Base-by-base conservation (phyloP, 1,284 basidiomycete genomes). In the Grifola frondosa region DNA sequence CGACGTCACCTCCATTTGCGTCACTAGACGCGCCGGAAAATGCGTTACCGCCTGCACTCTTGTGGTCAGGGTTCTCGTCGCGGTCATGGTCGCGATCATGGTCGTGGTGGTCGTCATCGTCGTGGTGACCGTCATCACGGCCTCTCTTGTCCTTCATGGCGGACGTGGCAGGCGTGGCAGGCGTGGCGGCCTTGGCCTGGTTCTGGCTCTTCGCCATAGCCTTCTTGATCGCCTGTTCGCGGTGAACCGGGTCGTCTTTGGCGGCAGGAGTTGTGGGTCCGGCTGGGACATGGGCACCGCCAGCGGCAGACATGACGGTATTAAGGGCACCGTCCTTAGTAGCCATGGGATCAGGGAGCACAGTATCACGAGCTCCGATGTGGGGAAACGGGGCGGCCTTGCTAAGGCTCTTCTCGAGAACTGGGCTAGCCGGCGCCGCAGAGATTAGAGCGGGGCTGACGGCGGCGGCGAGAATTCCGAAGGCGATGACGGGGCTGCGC, bases 401-500 rank as follows among this genome's bases (percentile, higher is more conserved):
- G 9, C 43, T 37, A 26, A 51, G 42, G 9, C 43, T 40, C 17
- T 48, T 44, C 28, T 48, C 48, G 42, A 52, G 48, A 38, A 57
- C 48, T 38, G 57, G 57, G 6, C 52, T 53, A 13, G 58, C 49
- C n/a, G 57, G 53, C 3, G 61, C 61, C 20, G 51, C 59, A 28
- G 55, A 48, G 36, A 63, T 55, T 46, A 63, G 59, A 26, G 48
- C 42, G n/a, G 61, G 61, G 53, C 59, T 59, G 49, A 63, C 60
- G 30, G 61, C 57, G 20, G 59, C 59, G 40, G 61, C 61, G 42
- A 63, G 30, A 40, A 63, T 48, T 17, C 59, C 58, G 46, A 63
- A 61, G 43, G 60, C 60, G 50, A 63, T 58, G 56, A 63, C 56
- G 30, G 61, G 61, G 54, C 61, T 63, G 38, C 61, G 60, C 61